phyloP scores from a whole-genome alignment of 2,329 filamentous ascomycete genomes.

The Drechslerella dactyloides region DNA sequence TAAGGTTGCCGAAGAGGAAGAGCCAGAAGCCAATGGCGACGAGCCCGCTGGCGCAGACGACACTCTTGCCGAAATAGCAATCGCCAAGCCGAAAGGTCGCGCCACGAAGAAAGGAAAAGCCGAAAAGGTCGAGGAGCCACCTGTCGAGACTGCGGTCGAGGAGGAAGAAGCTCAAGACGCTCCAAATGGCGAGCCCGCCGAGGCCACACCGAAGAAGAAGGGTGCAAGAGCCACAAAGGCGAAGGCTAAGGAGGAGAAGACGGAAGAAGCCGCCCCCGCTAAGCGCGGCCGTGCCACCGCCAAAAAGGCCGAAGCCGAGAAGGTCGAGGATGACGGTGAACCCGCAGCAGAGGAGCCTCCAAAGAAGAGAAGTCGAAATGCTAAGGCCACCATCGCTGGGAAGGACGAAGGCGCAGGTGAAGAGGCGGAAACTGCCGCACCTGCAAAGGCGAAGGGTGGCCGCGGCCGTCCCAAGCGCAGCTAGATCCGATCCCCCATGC shows the following conservation, averaged over 20 bases:
- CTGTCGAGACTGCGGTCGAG: slow-evolving; percentile 8
- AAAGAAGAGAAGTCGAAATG: slow-evolving; percentile 26
- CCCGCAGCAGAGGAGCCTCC: slow-evolving; percentile 22
- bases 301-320: slow-evolving; percentile 23
- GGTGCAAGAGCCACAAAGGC: slow-evolving; percentile 13
- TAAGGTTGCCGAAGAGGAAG: slow-evolving; percentile 32
- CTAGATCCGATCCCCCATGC: neutral
- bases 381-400: slow-evolving; percentile 35
- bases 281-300: slow-evolving; percentile 15
- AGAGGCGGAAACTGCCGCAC: slow-evolving; percentile 16
- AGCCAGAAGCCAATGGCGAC: slow-evolving; percentile 16
- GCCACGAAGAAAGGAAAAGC: slow-evolving; percentile 28
- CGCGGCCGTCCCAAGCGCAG: slow-evolving; percentile 35
- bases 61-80: slow-evolving; percentile 43
- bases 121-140: slow-evolving; percentile 15
- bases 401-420: slow-evolving; percentile 21
- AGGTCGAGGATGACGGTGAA: slow-evolving; percentile 11
- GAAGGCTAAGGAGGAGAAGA: slow-evolving; percentile 18
- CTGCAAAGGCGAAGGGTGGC: slow-evolving; percentile 23
- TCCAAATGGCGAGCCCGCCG: slow-evolving; percentile 22
- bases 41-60: slow-evolving; percentile 21
- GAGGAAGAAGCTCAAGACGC: slow-evolving; percentile 3
- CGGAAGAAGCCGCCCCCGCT: slow-evolving; percentile 15
- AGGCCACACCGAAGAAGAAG: slow-evolving; percentile 18
- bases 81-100: slow-evolving; percentile 31